Conservation (phyloP, 148 eudicot species). For the Talinum fruticosum region DNA sequence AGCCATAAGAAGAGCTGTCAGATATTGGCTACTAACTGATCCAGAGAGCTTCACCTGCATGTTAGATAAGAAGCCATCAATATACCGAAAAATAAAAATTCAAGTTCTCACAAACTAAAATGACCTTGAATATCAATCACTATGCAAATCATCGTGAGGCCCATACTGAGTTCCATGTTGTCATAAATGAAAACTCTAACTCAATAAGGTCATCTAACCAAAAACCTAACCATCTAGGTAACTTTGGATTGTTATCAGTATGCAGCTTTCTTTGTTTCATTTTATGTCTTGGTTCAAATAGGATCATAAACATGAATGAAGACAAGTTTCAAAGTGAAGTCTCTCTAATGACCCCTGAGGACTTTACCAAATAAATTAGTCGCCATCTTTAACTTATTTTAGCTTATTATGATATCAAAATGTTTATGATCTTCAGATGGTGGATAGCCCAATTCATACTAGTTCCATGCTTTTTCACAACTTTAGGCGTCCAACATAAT, state of each 20-base stretch:
- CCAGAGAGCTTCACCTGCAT: conserved; percentile 96
- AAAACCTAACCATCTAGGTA: not conserved
- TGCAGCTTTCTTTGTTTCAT: not conserved
- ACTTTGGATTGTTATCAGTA: not conserved
- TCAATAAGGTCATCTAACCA: not conserved
- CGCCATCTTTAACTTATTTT: not conserved
- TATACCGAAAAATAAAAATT: not conserved
- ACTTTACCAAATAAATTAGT: not conserved
- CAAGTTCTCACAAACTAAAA: not conserved
- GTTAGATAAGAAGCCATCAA: not conserved
- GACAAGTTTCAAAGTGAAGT: not conserved
- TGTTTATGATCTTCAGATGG: too few species aligned
- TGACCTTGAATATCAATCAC: not conserved
- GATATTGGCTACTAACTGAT: conserved; percentile 94
- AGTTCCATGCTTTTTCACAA: not conserved
- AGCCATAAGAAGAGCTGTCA: conserved; percentile 95
- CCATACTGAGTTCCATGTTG: not conserved
- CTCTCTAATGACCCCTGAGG: not conserved
- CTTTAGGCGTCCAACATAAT: not conserved
- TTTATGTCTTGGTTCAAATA: not conserved
- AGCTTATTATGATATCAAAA: not conserved
- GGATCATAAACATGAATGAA: not conserved
- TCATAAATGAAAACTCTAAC: not conserved
- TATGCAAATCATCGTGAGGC: not conserved
- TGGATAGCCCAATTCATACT: not conserved